Evolutionary conservation across 1,284 basidiomycete genomes (phyloP).

Genomic region (Naganishia cerealis): DNA sequence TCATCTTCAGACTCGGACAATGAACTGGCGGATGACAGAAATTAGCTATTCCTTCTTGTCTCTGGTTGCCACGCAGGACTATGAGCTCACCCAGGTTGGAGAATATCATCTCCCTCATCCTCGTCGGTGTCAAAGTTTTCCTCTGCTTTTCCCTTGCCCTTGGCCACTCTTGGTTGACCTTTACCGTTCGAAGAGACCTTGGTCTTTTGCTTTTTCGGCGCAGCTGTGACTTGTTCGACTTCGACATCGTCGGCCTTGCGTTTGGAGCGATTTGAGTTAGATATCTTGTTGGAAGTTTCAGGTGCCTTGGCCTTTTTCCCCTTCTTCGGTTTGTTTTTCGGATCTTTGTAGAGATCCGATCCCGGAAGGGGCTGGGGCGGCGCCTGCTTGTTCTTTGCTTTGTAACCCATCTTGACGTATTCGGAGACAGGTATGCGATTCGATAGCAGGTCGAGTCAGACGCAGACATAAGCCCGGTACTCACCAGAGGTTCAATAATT

Average conservation of each 20-base stretch:
- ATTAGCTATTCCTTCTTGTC: slow-evolving; percentile 61
- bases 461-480: background rate
- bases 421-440: background rate
- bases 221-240: slow-evolving; percentile 1
- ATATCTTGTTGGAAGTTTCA: slow-evolving; percentile 7
- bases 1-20: slow-evolving; percentile 36
- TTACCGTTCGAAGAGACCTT: slow-evolving; percentile 34
- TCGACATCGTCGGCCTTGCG: slow-evolving; percentile 16
- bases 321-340: slow-evolving; percentile 40
- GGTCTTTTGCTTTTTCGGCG: slow-evolving; percentile 21
- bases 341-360: slow-evolving; percentile 40
- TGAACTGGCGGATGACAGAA: background rate
- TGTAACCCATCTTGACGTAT: slow-evolving; percentile 71
- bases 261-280: slow-evolving; percentile 9
- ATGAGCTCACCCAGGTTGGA: slow-evolving; percentile 43
- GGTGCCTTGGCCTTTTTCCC: slow-evolving; percentile 37
- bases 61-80: slow-evolving; percentile 55
- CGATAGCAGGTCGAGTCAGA: background rate
- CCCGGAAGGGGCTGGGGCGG: slow-evolving; percentile 65
- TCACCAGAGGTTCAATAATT: background rate
- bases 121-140: slow-evolving; percentile 60
- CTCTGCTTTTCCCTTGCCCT: slow-evolving; percentile 72
- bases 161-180: slow-evolving; percentile 52
- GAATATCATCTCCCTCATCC: slow-evolving; percentile 38
- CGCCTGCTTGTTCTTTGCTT: slow-evolving; percentile 85